These are phyloP conservation scores for Nakazawaea peltata DNA, from an alignment of 805 yeast genomes.

Conservation along the genomic window DNA sequence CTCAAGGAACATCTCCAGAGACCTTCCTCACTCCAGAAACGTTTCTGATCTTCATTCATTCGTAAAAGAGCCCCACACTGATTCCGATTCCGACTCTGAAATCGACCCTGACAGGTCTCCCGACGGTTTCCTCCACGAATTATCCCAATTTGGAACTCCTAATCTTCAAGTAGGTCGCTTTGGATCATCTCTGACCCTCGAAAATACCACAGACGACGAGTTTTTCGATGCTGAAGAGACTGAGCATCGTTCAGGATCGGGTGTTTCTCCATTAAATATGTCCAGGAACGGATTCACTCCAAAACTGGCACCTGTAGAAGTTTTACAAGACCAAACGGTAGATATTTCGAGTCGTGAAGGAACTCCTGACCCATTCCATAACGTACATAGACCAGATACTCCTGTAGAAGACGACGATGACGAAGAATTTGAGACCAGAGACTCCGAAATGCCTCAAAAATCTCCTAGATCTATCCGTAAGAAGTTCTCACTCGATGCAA, in stretches of 20 bases:
- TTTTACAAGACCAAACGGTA: too few species aligned
- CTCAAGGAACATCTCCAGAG: neutral
- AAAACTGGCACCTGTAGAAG: too few species aligned
- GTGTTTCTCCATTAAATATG: neutral
- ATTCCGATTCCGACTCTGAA: too few species aligned
- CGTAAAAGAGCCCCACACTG: too few species aligned
- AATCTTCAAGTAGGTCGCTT: neutral
- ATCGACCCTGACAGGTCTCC: too few species aligned
- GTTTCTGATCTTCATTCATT: too few species aligned
- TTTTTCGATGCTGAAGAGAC: slow-evolving; percentile 7
- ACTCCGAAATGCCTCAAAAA: neutral
- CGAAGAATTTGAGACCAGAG: too few species aligned
- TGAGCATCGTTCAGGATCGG: too few species aligned
- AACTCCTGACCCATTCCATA: slow-evolving; percentile 1
- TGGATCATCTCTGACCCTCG: neutral
- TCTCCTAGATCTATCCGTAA: slow-evolving; percentile 1
- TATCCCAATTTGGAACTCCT: slow-evolving; percentile 3
- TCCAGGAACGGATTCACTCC: too few species aligned
- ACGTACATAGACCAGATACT: too few species aligned
- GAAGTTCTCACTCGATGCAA: slow-evolving; percentile 6
- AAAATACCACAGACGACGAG: slow-evolving; percentile 8
- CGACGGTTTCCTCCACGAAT: neutral
- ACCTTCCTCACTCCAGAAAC: neutral
- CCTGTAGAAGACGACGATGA: too few species aligned
- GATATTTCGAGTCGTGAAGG: slow-evolving; percentile 4